Base-by-base conservation (phyloP, 192 early-diverging fungal genomes). In the Glomus cerebriforme region DNA sequence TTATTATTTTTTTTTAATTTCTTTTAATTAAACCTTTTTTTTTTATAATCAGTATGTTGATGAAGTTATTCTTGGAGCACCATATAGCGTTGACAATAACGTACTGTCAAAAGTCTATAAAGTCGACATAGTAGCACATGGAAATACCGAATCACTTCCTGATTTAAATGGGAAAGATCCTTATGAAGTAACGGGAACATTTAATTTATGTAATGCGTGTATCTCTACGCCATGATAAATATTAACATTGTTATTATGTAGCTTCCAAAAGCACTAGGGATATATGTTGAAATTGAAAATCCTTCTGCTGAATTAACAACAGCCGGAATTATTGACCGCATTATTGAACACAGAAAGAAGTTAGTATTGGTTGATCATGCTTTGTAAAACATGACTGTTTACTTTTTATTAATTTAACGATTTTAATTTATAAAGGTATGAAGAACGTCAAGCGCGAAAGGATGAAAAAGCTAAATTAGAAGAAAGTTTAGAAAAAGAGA, bases 11-110 rank as follows among this genome's bases (percentile, higher is more conserved):
- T 15, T 5, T 69, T 35, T 31, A 37, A 59, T 43, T 27, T 31
- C 17, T 3, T 82, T 60, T 75, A 7, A 39, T 72, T 58, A 47
- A 39, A 75, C 27, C 17, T 58, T 59, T 15, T 22, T 37, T 5
- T 39, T 9, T 13, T 8, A 71, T 64, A 29, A 39, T 31, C 79
- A 94, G 87, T 96, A 95, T 75, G 96, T 96, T 8, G 95, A 98
- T 82, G 96, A 97, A 79, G 95, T 98, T 29, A 92, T 98, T 69
- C 94, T 97, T 58, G 95, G 95, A 29, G 95, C 95, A 29, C 97
- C 97, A 22, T 94, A 91, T 82, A 94, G 92, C 82, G 92, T 97
- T 1, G 93, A 92, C 35, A 89, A 96, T 79, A 92, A 95, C 63
- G 93, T 98, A 26, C 84, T 97, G 65, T 89, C 89, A 63, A 92